Conservation (phyloP, 352 stramenopile species). For the Phytophthora niederhauseri region DNA sequence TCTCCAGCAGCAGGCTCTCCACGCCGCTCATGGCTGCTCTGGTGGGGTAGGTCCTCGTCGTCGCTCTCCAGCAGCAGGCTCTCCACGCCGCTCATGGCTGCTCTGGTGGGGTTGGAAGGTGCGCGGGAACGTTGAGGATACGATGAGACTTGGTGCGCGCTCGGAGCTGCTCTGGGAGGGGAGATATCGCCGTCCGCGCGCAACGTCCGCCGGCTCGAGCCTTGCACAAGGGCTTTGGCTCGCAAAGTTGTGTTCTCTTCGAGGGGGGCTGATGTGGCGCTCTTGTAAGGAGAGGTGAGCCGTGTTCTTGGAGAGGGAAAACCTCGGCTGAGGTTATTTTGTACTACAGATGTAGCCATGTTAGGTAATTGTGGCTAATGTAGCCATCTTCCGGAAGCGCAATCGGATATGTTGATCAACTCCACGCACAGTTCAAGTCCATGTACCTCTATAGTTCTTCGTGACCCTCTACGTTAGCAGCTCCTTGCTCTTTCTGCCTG, state of each 20-base stretch:
- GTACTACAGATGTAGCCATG: conserved; percentile 8
- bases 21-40: conserved; percentile 48
- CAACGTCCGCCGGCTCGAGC: not conserved
- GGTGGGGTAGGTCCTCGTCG: conserved; percentile 72
- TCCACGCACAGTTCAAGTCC: conserved; percentile 22
- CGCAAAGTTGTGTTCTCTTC: not conserved
- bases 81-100: conserved; percentile 56
- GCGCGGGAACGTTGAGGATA: not conserved
- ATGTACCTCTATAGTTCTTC: conserved; percentile 39
- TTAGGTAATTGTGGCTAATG: not conserved
- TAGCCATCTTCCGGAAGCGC: no score
- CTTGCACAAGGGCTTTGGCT: not conserved
- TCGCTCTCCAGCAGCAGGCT: conserved; percentile 72
- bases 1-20: conserved; percentile 67
- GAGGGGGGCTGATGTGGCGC: conserved; percentile 6
- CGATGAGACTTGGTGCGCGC: not conserved
- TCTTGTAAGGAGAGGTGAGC: conserved; percentile 26
- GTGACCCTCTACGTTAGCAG: conserved; percentile 7
- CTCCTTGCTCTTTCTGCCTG: conserved; percentile 1
- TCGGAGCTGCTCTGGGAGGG: not conserved
- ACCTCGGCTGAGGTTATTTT: not conserved
- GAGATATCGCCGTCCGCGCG: not conserved
- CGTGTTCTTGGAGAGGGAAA: conserved; percentile 23
- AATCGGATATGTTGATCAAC: not conserved
- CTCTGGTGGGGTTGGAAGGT: not conserved